These are phyloP conservation scores for Crithidia bombi DNA, from an alignment of 208 protist species.

Conservation along the genomic window DNA sequence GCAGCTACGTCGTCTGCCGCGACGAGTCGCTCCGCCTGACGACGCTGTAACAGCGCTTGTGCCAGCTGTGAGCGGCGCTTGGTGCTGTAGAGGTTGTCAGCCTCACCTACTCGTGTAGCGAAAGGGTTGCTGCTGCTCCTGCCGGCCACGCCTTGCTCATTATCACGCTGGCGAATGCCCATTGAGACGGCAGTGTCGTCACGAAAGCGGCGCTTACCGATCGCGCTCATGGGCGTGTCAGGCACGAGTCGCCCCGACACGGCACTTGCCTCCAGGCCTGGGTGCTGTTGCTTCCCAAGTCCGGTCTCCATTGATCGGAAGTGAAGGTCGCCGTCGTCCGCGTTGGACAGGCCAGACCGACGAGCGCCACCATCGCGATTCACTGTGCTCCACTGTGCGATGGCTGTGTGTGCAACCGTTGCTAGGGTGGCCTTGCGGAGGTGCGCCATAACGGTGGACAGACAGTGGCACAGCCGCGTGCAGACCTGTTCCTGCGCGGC, in stretches of 20 bases:
- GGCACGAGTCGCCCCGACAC: neutral
- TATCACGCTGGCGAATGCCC: too few relatives aligned
- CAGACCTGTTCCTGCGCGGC: slow-evolving; percentile 83
- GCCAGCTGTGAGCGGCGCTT: slow-evolving; percentile 28
- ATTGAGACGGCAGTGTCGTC: neutral
- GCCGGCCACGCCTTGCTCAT: too few relatives aligned
- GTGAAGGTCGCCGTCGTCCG: too few relatives aligned
- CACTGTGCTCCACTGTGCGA: neutral
- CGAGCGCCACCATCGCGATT: neutral
- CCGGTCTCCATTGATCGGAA: too few relatives aligned
- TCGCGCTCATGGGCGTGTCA: neutral
- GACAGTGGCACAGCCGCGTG: slow-evolving; percentile 55
- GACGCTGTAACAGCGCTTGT: slow-evolving; percentile 22
- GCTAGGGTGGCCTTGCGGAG: slow-evolving; percentile 24
- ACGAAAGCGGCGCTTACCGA: slow-evolving; percentile 24
- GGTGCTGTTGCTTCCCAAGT: too few relatives aligned
- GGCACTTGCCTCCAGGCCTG: too few relatives aligned
- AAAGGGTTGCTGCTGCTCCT: slow-evolving; percentile 14
- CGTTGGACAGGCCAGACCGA: neutral
- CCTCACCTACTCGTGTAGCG: slow-evolving; percentile 29
- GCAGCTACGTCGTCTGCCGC: neutral
- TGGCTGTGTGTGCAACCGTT: neutral
- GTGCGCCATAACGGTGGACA: slow-evolving; percentile 69
- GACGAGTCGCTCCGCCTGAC: slow-evolving; percentile 5
- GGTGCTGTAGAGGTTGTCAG: slow-evolving; percentile 33